Evolutionary conservation across 2,329 filamentous ascomycete species (phyloP), one percentile per base, ranked within the genome.

Genomic region (Xylaria sp.): DNA sequence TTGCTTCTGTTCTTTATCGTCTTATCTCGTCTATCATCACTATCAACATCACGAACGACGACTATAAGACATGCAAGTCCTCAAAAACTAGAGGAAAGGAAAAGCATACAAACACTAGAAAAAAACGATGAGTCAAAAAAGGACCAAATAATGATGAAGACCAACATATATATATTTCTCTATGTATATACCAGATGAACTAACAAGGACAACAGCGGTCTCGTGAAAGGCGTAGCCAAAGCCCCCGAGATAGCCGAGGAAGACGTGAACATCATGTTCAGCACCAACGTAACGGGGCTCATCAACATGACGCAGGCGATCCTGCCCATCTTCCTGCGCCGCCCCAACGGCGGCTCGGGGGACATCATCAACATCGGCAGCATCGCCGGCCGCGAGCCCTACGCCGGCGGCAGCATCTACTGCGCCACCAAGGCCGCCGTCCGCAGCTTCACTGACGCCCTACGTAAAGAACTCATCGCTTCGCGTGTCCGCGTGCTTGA

Each of bases 251-350:
- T 99, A 78, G 87, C 86, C 18, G 87, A 92, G 76, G 90, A 91
- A 67, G 95, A 99, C 82, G 92, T 98, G 76, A 86, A 92, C 76
- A 78, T 90, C 80, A 98, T 98, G 94, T 93, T 98, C 79, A 83
- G 88, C 56, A 98, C 96, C 67, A 99, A 99, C 80, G 94, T 98
- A 62, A 96, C 92, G 1, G 96, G 96, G 34, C 86, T 99, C 41
- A 96, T 99, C 84, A 93, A 95, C 85, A 93, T 98, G 92, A 98
- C 96, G 0, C 96, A 99, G 85, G 93, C 93, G 55, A 86, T 98
- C 51, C 82, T 98, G 20, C 90, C 92, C 62, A 90, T 94, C 79
- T 97, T 94, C 86, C 91, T 94, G 81, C 85, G 88, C 75, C 92
- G 87, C 81, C 88, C 82, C 78, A 87, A 95, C 66, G 91, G 92